Evolutionary conservation across 345 rosid genomes (phyloP), one percentile per base, ranked within the genome.

Genomic region (Mercurialis annua): DNA sequence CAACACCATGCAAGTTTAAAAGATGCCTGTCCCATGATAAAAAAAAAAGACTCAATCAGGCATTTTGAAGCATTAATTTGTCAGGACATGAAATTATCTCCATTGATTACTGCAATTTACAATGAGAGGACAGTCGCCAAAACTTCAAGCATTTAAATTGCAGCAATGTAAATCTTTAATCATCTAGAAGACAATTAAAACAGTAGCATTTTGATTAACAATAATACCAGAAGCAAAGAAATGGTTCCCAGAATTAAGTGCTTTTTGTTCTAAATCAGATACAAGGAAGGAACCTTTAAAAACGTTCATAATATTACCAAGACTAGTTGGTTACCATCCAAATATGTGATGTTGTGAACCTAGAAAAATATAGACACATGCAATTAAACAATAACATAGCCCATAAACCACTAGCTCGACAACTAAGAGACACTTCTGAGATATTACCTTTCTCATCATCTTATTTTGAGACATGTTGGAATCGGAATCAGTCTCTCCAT

Each of bases 1-100:
- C 92, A 90, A 47, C 92, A 77, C 99, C 99, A 95, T 61, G 96
- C 81, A 63, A 95, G 99, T 69, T 95, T 95, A 75, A 95, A 95
- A 24, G 98, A 87, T 72, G 99, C 99, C 99, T 95, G 83, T 68
- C 47, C 14, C 80, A 73, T 27, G 59, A 74, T 62, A 79, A 23
- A 63, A 70, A 61, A 56, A 69, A 71, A 36, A 58, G n/a, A 31
- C 38, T 55, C 59, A 48, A n/a, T 44, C 48, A 38, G 65, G 68
- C 33, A 62, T 31, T 26, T 62, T 29, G 10, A 58, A 29, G 42
- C 26, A 49, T 48, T 40, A 60, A 74, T 57, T 59, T 50, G 11
- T 60, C 55, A 23, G 20, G n/a, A 31, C 47, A 55, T 38, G 60
- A 42, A 57, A 36, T 34, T 2, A 21, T 73, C 44, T 15, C 20